phyloP scores from a whole-genome alignment of 2,329 filamentous ascomycete species.

The Fusarium sp. region DNA sequence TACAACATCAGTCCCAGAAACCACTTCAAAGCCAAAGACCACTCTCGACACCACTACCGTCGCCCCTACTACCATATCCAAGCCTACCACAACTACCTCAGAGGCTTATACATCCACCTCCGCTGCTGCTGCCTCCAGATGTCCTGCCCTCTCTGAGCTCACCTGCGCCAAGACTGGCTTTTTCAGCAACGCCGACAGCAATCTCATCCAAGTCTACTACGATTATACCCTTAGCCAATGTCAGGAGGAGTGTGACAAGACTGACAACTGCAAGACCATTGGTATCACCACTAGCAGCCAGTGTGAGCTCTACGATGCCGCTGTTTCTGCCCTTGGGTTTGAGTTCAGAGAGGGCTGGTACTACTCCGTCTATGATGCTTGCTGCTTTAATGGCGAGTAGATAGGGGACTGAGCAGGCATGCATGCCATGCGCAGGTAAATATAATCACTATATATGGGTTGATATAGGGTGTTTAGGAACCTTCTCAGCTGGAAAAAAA shows the following conservation, averaged over 20 bases:
- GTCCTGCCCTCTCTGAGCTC: slow-evolving; percentile 3
- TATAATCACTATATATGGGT: neutral
- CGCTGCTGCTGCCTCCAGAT: neutral
- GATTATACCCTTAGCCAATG: slow-evolving; percentile 1
- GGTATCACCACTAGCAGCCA: slow-evolving; percentile 13
- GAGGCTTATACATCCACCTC: slow-evolving; percentile 15
- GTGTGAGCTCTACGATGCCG: slow-evolving; percentile 28
- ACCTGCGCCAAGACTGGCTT: slow-evolving; percentile 15
- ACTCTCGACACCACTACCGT: slow-evolving; percentile 9
- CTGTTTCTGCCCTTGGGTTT: slow-evolving; percentile 5
- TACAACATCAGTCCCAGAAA: neutral
- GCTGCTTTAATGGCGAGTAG: slow-evolving; percentile 18
- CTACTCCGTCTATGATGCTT: slow-evolving; percentile 22
- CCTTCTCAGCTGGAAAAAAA: neutral
- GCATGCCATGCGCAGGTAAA: neutral
- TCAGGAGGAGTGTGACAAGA: neutral
- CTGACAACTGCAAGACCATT: slow-evolving; percentile 12
- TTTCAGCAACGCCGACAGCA: neutral
- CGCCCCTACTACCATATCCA: neutral
- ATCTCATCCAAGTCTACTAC: neutral
- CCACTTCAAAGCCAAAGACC: slow-evolving; percentile 6
- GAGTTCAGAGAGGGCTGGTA: neutral
- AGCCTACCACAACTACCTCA: slow-evolving; percentile 10
- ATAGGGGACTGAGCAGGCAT: neutral
- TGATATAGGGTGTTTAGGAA: neutral